phyloP scores from a whole-genome alignment of 768 basidiomycete genomes.

The Amanita thiersii region DNA sequence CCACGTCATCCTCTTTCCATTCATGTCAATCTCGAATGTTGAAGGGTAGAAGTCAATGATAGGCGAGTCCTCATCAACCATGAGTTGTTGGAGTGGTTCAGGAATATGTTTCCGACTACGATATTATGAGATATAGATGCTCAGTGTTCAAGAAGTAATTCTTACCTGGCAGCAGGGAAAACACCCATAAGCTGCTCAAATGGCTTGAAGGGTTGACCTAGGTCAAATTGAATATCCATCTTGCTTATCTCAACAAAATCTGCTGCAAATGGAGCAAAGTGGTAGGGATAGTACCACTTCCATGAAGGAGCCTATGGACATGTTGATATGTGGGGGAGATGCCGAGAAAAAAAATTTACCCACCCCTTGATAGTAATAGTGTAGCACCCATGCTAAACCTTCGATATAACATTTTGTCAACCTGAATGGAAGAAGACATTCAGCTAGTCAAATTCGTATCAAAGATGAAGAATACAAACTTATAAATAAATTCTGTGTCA shows the following conservation, averaged over 20 bases:
- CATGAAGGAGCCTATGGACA: conserved; percentile 73
- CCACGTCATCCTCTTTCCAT: conserved; percentile 99
- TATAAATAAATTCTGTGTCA: conserved; percentile 66
- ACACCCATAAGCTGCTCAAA: conserved; percentile 99
- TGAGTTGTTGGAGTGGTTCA: conserved; percentile 73
- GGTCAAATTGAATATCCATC: conserved; percentile 72
- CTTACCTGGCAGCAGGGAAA: conserved; percentile 87
- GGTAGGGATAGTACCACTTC: conserved; percentile 99
- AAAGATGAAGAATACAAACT: conserved; percentile 37
- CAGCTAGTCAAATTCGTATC: not conserved
- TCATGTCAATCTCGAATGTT: conserved; percentile 97
- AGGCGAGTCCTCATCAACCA: conserved; percentile 81
- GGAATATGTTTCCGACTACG: conserved; percentile 85
- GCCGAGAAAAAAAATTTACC: conserved; percentile 16
- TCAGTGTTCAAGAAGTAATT: conserved; percentile 4
- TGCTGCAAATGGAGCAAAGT: conserved; percentile 96
- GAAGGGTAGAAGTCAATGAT: conserved; percentile 95
- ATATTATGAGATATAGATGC: conserved; percentile 7
- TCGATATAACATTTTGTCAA: conserved; percentile 83
- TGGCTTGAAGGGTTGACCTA: conserved; percentile 88
- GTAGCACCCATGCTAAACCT: conserved; percentile 91
- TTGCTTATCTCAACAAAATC: conserved; percentile 79
- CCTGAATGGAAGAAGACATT: conserved; percentile 29
- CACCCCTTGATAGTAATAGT: conserved; percentile 98
- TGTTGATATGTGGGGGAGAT: conserved; percentile 10